phyloP scores from a whole-genome alignment of 2,329 filamentous ascomycete species.

The Colletotrichum orchidophilum region DNA sequence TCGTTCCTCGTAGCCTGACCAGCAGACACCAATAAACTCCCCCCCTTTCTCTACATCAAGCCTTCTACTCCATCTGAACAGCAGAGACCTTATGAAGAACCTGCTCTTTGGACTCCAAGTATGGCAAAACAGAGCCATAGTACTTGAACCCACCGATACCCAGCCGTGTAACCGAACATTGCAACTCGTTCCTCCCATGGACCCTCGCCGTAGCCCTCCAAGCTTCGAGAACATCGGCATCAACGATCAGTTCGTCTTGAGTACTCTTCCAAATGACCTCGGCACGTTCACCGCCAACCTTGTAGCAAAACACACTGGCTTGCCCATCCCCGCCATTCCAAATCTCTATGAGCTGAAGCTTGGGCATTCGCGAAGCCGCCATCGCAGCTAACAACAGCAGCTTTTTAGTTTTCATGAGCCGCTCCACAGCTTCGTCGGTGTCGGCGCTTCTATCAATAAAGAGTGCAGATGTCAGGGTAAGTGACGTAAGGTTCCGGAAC shows the following conservation, averaged over 20 bases:
- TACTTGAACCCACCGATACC: accelerated
- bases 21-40: too few species aligned
- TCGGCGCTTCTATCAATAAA: background rate
- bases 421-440: background rate
- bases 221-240: background rate
- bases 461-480: background rate
- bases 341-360: background rate
- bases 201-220: background rate
- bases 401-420: background rate
- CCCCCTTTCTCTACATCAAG: too few species aligned
- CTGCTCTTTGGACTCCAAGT: background rate
- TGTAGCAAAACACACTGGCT: background rate
- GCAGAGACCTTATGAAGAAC: background rate
- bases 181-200: background rate
- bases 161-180: background rate
- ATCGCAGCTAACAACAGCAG: background rate
- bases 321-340: background rate
- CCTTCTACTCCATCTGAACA: background rate
- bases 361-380: background rate
- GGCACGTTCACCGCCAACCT: background rate
- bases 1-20: too few species aligned
- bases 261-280: background rate
- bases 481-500: background rate
- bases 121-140: background rate
- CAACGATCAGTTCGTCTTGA: background rate